Percentiles rank a stretch among this genome's conserved stretches.
Conservation (phyloP, 2,329 filamentous ascomycete genomes). For the Zalaria sp. region DNA sequence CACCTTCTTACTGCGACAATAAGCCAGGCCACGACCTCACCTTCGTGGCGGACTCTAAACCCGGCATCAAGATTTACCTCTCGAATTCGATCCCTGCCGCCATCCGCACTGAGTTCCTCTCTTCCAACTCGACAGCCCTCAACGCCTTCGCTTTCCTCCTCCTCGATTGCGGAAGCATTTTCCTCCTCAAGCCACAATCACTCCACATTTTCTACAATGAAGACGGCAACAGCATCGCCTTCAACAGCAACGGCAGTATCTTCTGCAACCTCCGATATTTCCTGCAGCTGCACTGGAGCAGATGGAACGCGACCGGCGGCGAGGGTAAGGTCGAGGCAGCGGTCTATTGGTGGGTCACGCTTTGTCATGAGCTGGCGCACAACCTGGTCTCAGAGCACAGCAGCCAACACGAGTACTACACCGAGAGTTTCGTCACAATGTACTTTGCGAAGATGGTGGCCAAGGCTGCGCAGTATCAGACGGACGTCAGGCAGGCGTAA, state of each 20-base stretch:
- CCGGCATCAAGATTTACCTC: constrained; percentile 62
- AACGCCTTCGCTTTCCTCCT: constrained; percentile 57
- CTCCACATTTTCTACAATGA: constrained; percentile 84
- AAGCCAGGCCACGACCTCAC: constrained; percentile 59
- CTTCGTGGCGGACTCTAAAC: constrained; percentile 54
- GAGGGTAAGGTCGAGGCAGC: constrained; percentile 52
- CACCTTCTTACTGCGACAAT: constrained; percentile 72
- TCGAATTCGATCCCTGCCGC: constrained; percentile 35
- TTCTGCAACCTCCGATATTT: constrained; percentile 94
- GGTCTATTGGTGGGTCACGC: constrained; percentile 88
- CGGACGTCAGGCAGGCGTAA: no score
- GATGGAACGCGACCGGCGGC: constrained; percentile 22
- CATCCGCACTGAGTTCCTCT: constrained; percentile 44
- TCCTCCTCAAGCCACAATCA: constrained; percentile 51
- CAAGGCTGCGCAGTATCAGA: constrained; percentile 25
- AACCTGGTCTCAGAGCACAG: constrained; percentile 74
- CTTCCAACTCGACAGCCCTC: constrained; percentile 45
- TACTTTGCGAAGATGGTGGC: constrained; percentile 60
- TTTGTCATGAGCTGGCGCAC: constrained; percentile 91
- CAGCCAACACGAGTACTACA: constrained; percentile 70
- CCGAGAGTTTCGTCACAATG: constrained; percentile 64
- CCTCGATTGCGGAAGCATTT: constrained; percentile 55
- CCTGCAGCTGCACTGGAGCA: constrained; percentile 53
- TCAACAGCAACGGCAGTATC: constrained; percentile 74
- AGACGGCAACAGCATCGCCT: constrained; percentile 69